phyloP scores from a whole-genome alignment of 176 grass and related monocot genomes.

The Triticum turgidum region DNA sequence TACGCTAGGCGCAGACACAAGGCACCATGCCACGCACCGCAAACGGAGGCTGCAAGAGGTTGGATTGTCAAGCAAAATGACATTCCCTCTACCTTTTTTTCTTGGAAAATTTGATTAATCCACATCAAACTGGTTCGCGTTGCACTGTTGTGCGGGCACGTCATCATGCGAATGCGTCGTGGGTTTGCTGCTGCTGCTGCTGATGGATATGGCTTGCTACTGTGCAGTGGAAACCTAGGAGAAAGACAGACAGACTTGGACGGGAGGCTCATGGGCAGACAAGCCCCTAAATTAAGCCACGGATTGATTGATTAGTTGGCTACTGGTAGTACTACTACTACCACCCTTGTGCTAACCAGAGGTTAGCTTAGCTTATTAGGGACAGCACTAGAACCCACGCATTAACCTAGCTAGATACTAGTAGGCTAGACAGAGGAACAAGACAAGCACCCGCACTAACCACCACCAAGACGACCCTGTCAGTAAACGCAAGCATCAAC shows the following conservation, averaged over 20 bases:
- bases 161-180: background rate
- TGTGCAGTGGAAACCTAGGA: too few species aligned
- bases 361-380: background rate
- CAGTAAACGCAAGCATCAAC: too few species aligned
- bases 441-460: conserved; percentile 26
- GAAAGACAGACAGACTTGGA: too few species aligned
- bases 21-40: background rate
- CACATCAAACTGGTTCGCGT: background rate
- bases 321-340: background rate
- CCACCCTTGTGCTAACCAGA: background rate
- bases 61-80: background rate
- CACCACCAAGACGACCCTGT: background rate
- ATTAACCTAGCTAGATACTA: background rate
- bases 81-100: background rate
- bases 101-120: too few species aligned
- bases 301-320: conserved; percentile 37
- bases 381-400: conserved; percentile 33
- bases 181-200: background rate
- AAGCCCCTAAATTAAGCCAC: conserved; percentile 42
- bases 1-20: conserved; percentile 19
- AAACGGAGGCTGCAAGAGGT: background rate
- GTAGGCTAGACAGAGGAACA: background rate
- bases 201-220: background rate
- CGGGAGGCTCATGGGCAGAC: background rate
- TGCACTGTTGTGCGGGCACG: background rate